Base-by-base conservation (phyloP, 139 green algal species). In the Chlorella sp. region DNA sequence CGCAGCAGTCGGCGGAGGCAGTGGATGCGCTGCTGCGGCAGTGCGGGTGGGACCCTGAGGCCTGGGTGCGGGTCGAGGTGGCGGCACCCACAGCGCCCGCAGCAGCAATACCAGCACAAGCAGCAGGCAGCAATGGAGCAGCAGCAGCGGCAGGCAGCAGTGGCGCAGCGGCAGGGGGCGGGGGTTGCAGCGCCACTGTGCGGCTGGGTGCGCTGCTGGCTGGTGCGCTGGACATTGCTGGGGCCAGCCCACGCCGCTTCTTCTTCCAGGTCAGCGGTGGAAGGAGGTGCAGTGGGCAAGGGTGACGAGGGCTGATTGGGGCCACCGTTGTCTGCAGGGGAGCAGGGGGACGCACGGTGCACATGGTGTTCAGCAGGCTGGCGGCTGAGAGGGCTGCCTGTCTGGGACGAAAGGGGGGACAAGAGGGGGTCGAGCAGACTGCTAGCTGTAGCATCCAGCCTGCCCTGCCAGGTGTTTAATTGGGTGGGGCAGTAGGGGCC, bases 241-340 rank as follows among this genome's bases (percentile, higher is more conserved):
- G 96, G 26, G 95, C 93, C 30, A 96, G 95, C 0, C 98, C 98
- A 0, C 86, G 97, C 32, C 93, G 97, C 24, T 97, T 95, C 89
- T 96, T 99, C 81, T 99, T 99, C 89, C 92, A 99, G 94, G 95
- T 96, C 16, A 21, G 69, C 28, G 19, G 73, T 80, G n/a, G 64
- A 71, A 14, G 64, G 21, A 71, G 64, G 64, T 28, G 64, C 64
- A 71, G 64, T 26, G 5, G 7, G 2, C 22, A 14, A 71, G 64
- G 21, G 3, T 71, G 11, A 71, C 11, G 5, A 14, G 22, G 24
- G 64, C 64, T n/a, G 64, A 30, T 21, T 39, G 28, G 4, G 11
- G 71, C n/a, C 32, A 39, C 15, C 11, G 5, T 7, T 78, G 30
- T 22, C 32, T 21, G 7, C 32, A 3, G 11, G 32, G 28, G 3